Base-by-base conservation (phyloP, 140 eudicot species). In the Senecio squalidus region DNA sequence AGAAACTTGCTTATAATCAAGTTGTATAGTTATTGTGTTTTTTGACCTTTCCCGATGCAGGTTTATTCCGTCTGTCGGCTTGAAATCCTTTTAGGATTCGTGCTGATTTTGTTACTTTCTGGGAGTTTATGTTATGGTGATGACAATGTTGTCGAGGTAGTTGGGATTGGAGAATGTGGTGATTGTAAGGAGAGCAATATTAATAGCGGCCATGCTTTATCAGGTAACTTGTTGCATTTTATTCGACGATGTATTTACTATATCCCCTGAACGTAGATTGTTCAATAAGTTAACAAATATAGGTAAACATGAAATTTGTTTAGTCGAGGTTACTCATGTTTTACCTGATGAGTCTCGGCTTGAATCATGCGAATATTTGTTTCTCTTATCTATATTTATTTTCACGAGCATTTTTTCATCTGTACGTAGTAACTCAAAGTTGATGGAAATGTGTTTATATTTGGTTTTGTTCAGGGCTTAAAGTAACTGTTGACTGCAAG, bases 401-500 rank as follows among this genome's bases (percentile, higher is more conserved):
- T 22, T 24, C 67, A 45, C 17, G 57, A 20, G 28, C 27, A 18
- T 20, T 13, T 25, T 13, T 31, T 74, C 79, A 20, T 50, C 36
- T 22, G 48, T 24, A 38, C 38, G 31, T 22, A 38, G 23, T 4
- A 22, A n/a, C 20, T 22, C 24, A n/a, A 30, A 64, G 17, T 27
- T 46, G 16, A 27, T 2, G 26, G 18, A 34, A 25, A 5, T 11
- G 25, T 41, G 38, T 46, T 55, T 29, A 15, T 36, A 41, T 31
- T 51, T 74, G 55, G 22, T 5, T 62, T 38, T 57, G 31, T 72
- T 60, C 66, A 91, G 98, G 98, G 34, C 94, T 91, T 34, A 74
- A 38, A 13, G 91, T 86, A 48, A 78, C 84, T 24, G 68, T 91
- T n/a, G 95, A 91, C 5, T 91, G 98, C 76, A 86, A 86, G 79